Conservation (phyloP, 1,284 basidiomycete species). For the Takashimella koratensis region DNA sequence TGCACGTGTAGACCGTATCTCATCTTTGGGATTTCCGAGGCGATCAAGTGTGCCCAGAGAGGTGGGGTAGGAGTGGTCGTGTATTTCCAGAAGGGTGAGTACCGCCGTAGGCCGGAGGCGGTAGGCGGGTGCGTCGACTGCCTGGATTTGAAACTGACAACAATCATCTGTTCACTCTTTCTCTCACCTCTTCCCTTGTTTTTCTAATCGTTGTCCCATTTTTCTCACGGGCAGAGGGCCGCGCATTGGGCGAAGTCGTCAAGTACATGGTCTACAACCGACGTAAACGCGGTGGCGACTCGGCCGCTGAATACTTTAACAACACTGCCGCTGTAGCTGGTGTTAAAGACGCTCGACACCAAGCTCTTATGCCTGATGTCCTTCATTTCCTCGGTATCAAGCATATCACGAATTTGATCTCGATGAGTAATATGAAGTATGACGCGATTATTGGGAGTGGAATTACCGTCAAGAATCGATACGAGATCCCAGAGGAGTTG, state of each 20-base stretch:
- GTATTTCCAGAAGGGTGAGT: constrained; percentile 80
- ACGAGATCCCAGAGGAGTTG: constrained; percentile 80
- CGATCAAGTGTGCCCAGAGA: constrained; percentile 76
- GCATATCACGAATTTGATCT: constrained; percentile 85
- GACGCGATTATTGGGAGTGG: constrained; percentile 85
- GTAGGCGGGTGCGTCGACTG: too few species aligned
- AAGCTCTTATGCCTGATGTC: constrained; percentile 93
- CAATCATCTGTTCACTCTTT: too few species aligned
- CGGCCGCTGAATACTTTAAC: constrained; percentile 89
- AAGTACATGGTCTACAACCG: constrained; percentile 86
- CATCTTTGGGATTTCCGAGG: constrained; percentile 89
- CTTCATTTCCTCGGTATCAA: constrained; percentile 89
- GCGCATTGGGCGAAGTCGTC: constrained; percentile 80
- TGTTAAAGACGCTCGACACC: constrained; percentile 94
- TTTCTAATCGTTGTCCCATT: too few species aligned
- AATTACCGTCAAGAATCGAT: constrained; percentile 75
- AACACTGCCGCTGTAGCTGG: constrained; percentile 90
- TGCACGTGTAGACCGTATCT: constrained; percentile 92
- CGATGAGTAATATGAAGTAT: constrained; percentile 85
- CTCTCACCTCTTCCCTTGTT: too few species aligned
- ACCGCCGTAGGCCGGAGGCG: too few species aligned
- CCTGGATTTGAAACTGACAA: too few species aligned
- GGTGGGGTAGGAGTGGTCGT: constrained; percentile 89
- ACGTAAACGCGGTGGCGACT: constrained; percentile 88
- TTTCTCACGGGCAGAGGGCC: constrained; percentile 56